phyloP scores from a whole-genome alignment of 2,329 filamentous ascomycete genomes.

The Cladophialophora carrionii region DNA sequence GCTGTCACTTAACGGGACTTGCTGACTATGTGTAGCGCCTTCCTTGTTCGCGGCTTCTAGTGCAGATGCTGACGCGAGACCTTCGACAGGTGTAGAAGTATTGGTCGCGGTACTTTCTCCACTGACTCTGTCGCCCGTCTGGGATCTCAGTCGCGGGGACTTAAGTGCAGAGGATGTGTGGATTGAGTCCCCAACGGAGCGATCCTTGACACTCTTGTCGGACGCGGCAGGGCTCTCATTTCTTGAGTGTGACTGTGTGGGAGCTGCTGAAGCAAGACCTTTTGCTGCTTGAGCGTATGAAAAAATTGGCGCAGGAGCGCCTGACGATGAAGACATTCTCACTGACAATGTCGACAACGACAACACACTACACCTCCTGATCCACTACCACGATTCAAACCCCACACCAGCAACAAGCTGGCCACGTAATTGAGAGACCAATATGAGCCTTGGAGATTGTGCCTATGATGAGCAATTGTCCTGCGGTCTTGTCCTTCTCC shows the following conservation, averaged over 20 bases:
- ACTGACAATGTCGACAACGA: slow-evolving; percentile 10
- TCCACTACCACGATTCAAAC: slow-evolving; percentile 29
- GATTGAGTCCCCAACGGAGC: slow-evolving; percentile 14
- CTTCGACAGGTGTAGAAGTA: slow-evolving; percentile 50
- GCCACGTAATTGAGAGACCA: slow-evolving; percentile 25
- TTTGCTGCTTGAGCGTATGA: slow-evolving; percentile 97
- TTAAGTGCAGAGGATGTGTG: slow-evolving; percentile 18
- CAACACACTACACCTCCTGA: slow-evolving; percentile 24
- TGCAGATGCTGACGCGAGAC: slow-evolving; percentile 37
- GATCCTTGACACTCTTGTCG: slow-evolving; percentile 30
- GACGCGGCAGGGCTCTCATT: slow-evolving; percentile 32
- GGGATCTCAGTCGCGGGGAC: slow-evolving; percentile 11
- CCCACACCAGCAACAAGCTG: slow-evolving; percentile 36
- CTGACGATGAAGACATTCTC: slow-evolving; percentile 49
- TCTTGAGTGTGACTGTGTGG: slow-evolving; percentile 27
- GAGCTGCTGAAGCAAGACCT: slow-evolving; percentile 62
- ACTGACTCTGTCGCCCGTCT: slow-evolving; percentile 35
- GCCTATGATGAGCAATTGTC: slow-evolving; percentile 40
- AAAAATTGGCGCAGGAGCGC: slow-evolving; percentile 62
- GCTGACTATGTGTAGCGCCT: slow-evolving; percentile 35
- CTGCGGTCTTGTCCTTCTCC: slow-evolving; percentile 1
- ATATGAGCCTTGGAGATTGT: slow-evolving; percentile 39
- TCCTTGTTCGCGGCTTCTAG: slow-evolving; percentile 40
- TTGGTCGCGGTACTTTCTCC: slow-evolving; percentile 40
- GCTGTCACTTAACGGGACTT: slow-evolving; percentile 37